These are phyloP conservation scores for Toxoplasma gondii DNA, from an alignment of 169 alveolate species.

Conservation along the genomic window DNA sequence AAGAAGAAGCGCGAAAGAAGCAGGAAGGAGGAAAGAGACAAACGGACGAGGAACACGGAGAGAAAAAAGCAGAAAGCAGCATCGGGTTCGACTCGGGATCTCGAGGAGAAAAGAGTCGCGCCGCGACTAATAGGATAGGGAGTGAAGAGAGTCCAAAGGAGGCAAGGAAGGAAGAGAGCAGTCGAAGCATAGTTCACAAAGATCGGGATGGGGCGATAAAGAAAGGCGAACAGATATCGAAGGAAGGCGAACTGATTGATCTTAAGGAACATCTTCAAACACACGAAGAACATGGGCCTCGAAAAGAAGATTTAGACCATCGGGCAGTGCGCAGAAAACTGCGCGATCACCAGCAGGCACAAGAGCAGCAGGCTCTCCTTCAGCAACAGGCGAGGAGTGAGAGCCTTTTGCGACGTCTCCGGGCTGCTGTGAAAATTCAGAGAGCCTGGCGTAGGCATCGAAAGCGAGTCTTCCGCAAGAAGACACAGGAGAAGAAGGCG, in stretches of 20 bases:
- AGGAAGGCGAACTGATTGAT: too few species aligned
- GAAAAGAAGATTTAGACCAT: not conserved
- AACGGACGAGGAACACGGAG: not conserved
- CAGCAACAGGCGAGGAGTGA: not conserved
- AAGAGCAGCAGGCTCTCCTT: not conserved
- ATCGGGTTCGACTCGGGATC: not conserved
- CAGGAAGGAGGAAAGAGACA: not conserved
- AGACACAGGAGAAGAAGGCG: conserved; percentile 10
- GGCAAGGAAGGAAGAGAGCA: not conserved
- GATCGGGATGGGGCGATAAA: too few species aligned
- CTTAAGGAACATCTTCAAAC: not conserved
- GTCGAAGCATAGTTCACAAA: not conserved
- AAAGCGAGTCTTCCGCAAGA: not conserved
- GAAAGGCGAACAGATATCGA: too few species aligned
- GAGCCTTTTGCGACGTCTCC: not conserved
- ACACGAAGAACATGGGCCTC: not conserved
- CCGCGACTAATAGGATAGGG: not conserved
- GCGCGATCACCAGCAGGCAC: not conserved
- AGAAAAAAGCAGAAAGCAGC: not conserved
- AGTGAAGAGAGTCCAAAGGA: not conserved
- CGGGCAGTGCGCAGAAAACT: not conserved
- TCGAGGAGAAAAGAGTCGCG: not conserved
- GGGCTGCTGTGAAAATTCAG: not conserved
- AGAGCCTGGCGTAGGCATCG: not conserved
- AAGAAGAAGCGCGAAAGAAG: not conserved